Evolutionary conservation across 345 rosid species (phyloP).

Genomic region (Ceriops tagal): DNA sequence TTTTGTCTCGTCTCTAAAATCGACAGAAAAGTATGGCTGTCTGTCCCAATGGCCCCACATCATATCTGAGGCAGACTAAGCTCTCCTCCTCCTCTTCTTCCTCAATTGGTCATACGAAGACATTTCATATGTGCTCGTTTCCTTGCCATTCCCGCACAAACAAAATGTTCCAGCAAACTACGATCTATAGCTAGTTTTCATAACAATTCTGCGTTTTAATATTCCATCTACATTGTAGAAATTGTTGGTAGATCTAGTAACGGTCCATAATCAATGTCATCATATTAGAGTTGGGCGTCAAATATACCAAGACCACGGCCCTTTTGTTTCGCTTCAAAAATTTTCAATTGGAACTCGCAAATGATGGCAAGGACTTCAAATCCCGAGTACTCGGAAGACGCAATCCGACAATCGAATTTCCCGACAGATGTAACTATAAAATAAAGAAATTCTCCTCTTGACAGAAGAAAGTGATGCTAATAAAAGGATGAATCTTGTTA

Average conservation of each 20-base stretch:
- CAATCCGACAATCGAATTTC: too few species aligned
- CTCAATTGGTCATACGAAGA: not conserved
- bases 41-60: not conserved
- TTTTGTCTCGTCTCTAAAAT: not conserved
- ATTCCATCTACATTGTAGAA: not conserved
- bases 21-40: too few species aligned
- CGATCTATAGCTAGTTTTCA: not conserved
- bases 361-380: too few species aligned
- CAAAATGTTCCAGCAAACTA: not conserved
- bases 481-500: too few species aligned
- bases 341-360: too few species aligned
- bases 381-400: too few species aligned
- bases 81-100: not conserved
- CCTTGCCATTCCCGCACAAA: not conserved
- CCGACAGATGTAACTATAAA: too few species aligned
- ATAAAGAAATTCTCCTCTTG: too few species aligned
- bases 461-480: too few species aligned
- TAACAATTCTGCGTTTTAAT: not conserved
- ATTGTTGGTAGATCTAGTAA: not conserved
- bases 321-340: too few species aligned
- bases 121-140: not conserved
- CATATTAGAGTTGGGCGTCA: too few species aligned
- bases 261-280: not conserved
- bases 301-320: too few species aligned
- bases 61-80: not conserved